phyloP scores from a whole-genome alignment of 495 filamentous ascomycete species.

The Friedmanniomyces simplex region DNA sequence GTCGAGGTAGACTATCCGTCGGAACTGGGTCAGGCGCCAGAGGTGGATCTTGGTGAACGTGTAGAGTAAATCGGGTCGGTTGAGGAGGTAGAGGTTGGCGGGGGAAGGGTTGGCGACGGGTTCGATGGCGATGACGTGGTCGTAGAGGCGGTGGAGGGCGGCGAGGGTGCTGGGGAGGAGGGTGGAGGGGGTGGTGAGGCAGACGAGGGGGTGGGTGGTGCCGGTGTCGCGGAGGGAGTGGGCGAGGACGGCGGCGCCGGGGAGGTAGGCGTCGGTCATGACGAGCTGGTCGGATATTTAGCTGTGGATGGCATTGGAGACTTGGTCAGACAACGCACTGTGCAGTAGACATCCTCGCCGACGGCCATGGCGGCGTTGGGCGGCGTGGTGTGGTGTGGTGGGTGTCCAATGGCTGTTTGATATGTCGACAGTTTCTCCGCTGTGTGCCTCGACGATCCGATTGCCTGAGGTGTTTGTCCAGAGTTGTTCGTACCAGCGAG shows the following conservation, averaged over 20 bases:
- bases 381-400: background rate
- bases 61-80: slow-evolving; percentile 75
- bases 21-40: slow-evolving; percentile 85
- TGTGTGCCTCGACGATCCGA: too few species aligned
- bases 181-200: slow-evolving; percentile 67
- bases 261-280: slow-evolving; percentile 75
- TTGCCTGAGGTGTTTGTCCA: too few species aligned
- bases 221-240: slow-evolving; percentile 91
- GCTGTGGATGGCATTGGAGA: slow-evolving; percentile 2
- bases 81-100: slow-evolving; percentile 82
- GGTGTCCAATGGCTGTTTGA: background rate
- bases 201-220: slow-evolving; percentile 74
- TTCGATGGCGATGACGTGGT: slow-evolving; percentile 78
- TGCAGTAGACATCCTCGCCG: slow-evolving; percentile 48
- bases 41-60: slow-evolving; percentile 95
- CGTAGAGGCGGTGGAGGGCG: slow-evolving; percentile 75
- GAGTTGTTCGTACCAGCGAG: too few species aligned
- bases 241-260: slow-evolving; percentile 80
- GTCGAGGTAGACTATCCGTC: slow-evolving; percentile 85
- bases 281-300: slow-evolving; percentile 42
- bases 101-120: slow-evolving; percentile 64
- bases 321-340: slow-evolving; percentile 31
- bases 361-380: slow-evolving; percentile 7
- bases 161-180: slow-evolving; percentile 61
- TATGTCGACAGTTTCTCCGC: too few species aligned